Evolutionary conservation across 2,329 filamentous ascomycete genomes (phyloP), one percentile per base, ranked within the genome.

Genomic region (Fusarium sp.): DNA sequence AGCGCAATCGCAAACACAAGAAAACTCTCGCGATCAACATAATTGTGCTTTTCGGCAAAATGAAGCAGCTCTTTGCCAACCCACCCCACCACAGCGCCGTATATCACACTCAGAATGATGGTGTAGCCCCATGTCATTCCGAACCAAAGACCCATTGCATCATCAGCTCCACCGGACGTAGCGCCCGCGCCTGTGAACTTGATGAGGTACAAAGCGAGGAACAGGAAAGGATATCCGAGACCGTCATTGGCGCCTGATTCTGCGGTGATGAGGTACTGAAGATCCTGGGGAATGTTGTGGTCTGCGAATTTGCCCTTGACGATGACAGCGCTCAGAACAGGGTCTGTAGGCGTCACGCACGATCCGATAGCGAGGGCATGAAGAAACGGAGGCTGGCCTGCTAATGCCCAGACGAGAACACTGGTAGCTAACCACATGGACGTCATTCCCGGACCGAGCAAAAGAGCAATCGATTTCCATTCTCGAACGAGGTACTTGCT

Each of bases 301-400:
- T 97, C 94, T 1, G 94, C 94, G 76, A 97, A 97, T 73, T 92
- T 94, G 33, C 94, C 94, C 81, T 97, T 97, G 45, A 97, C 93
- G 59, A 97, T 97, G 4, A 92, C 92, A 68, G 96, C 95, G 16
- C 92, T 95, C 37, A 97, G 79, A 2, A 97, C 89, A 0, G 94
- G 94, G 73, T 97, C 94, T 0, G 94, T 97, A 0, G 94, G 94
- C 4, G 94, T 96, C n/a, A 97, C 89, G 74, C 94, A 97, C 1
- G 94, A 92, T 2, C 89, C 94, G 12, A 97, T 83, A 16, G 90
- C 91, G 12, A 97, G 83, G 0, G 94, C 92, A 70, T 96, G 91
- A 3, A 97, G 83, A 68, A 96, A 92, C 31, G 83, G 83, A 16
- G 95, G 82, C 50, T 88, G 81, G 0, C 92, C 92, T 3, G 94